A percentile compares a stretch with the other conserved stretches of the same genome.
Evolutionary conservation across 768 basidiomycete species (phyloP).

Genomic region (Lactifluus echinatus): DNA sequence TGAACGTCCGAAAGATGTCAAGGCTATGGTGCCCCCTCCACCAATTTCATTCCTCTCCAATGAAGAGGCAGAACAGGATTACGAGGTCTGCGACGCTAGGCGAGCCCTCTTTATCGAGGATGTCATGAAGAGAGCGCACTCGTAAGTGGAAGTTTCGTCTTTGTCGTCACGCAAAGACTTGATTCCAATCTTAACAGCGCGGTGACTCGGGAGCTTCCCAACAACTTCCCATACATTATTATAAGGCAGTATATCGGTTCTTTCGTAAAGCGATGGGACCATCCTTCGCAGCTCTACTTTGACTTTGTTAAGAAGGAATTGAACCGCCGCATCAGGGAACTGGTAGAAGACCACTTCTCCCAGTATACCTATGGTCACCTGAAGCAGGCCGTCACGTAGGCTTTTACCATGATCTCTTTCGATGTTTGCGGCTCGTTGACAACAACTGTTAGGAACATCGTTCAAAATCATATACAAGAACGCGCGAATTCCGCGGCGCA

Average conservation of each 20-base stretch:
- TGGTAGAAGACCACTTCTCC: conserved; percentile 21
- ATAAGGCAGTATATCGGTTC: conserved; percentile 21
- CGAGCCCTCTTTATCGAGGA: conserved; percentile 39
- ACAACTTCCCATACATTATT: conserved; percentile 44
- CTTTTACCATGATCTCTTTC: not conserved
- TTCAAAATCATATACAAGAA: conserved; percentile 5
- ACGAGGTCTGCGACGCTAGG: not conserved
- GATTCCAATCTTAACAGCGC: conserved; percentile 32
- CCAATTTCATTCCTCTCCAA: conserved; percentile 29
- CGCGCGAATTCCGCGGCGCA: not conserved
- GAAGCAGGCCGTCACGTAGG: conserved; percentile 16
- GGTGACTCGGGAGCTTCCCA: conserved; percentile 59
- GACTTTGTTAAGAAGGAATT: conserved; percentile 18
- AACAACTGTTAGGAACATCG: not conserved
- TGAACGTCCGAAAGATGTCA: conserved; percentile 13
- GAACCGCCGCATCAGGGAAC: conserved; percentile 3
- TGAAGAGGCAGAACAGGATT: conserved; percentile 33
- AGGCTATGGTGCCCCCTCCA: not conserved
- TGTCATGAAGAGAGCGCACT: conserved; percentile 34
- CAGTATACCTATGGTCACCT: conserved; percentile 21
- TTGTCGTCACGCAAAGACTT: not conserved
- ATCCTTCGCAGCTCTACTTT: conserved; percentile 20
- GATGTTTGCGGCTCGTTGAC: not conserved
- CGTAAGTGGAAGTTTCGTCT: conserved; percentile 29
- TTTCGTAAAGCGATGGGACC: conserved; percentile 18